A percentile compares a stretch with the other conserved stretches of the same genome.
Conservation (phyloP, 2,329 filamentous ascomycete species). For the Aureobasidium vineae region DNA sequence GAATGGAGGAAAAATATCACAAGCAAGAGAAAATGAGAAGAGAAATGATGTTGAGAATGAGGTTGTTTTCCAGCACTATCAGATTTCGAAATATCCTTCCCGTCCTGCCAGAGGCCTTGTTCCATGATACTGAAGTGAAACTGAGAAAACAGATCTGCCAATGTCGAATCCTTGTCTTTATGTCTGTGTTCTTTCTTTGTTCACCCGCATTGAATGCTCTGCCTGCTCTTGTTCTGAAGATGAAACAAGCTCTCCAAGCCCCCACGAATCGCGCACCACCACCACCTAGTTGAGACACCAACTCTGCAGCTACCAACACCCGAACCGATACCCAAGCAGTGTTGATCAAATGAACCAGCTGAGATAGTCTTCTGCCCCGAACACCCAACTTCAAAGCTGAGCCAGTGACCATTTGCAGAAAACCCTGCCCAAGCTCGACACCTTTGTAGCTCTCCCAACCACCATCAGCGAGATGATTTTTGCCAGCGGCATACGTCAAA, state of each 20-base stretch:
- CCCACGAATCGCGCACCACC: not conserved
- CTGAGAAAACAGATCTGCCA: not conserved
- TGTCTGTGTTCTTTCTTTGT: not conserved
- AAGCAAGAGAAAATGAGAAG: not conserved
- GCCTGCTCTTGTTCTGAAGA: too few relatives aligned
- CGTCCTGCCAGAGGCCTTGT: not conserved
- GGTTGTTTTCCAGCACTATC: slow-evolving; percentile 22
- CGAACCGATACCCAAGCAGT: not conserved
- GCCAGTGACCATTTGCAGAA: slow-evolving; percentile 22
- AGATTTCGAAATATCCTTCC: not conserved
- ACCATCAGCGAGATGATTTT: slow-evolving; percentile 10
- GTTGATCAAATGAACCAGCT: slow-evolving; percentile 9
- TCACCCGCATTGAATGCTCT: too few relatives aligned
- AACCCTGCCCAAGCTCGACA: not conserved
- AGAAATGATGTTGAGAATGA: not conserved
- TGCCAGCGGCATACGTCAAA: slow-evolving; percentile 14
- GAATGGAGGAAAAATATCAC: too few relatives aligned
- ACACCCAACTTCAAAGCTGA: not conserved
- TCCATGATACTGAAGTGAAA: not conserved
- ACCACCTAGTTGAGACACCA: not conserved
- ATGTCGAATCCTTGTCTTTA: not conserved
- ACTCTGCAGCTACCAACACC: not conserved
- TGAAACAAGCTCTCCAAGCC: too few relatives aligned
- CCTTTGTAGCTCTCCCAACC: not conserved
- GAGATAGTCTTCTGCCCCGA: slow-evolving; percentile 5